Evolutionary conservation across 1,139 yeast genomes (phyloP).

Genomic region (Magnusiomyces starmeri): DNA sequence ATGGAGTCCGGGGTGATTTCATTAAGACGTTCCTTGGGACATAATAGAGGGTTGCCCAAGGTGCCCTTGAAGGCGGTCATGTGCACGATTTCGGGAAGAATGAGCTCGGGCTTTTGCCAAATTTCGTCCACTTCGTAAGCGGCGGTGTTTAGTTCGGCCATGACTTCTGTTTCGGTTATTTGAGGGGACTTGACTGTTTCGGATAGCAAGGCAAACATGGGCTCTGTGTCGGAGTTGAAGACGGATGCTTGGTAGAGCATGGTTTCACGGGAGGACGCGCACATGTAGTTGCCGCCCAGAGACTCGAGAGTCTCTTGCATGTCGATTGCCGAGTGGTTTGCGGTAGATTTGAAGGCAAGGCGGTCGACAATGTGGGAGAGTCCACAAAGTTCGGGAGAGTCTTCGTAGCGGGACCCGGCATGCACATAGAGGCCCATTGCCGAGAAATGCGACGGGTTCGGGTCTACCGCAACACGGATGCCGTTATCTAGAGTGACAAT

Average conservation of each 20-base stretch:
- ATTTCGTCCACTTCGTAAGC: slow-evolving; percentile 78
- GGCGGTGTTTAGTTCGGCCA: slow-evolving; percentile 67
- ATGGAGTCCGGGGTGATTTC: slow-evolving; percentile 48
- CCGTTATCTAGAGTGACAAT: slow-evolving; percentile 58
- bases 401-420: slow-evolving; percentile 86
- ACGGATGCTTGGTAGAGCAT: slow-evolving; percentile 92
- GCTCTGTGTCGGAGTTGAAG: slow-evolving; percentile 76
- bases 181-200: slow-evolving; percentile 72
- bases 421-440: slow-evolving; percentile 85
- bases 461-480: slow-evolving; percentile 72
- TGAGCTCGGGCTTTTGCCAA: slow-evolving; percentile 75
- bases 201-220: slow-evolving; percentile 71
- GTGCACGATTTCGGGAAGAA: slow-evolving; percentile 82
- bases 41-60: slow-evolving; percentile 77
- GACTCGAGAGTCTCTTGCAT: slow-evolving; percentile 72
- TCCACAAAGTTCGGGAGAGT: slow-evolving; percentile 44
- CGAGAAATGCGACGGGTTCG: slow-evolving; percentile 83
- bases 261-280: slow-evolving; percentile 87
- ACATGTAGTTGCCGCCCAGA: slow-evolving; percentile 91
- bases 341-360: slow-evolving; percentile 76
- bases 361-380: slow-evolving; percentile 80
- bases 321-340: slow-evolving; percentile 50
- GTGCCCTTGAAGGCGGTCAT: slow-evolving; percentile 74
- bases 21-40: slow-evolving; percentile 65
- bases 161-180: slow-evolving; percentile 61